Percentiles rank a stretch among this genome's conserved stretches.
Evolutionary conservation across 1,139 yeast genomes (phyloP).

Genomic region (Yamadazyma epiphylla): DNA sequence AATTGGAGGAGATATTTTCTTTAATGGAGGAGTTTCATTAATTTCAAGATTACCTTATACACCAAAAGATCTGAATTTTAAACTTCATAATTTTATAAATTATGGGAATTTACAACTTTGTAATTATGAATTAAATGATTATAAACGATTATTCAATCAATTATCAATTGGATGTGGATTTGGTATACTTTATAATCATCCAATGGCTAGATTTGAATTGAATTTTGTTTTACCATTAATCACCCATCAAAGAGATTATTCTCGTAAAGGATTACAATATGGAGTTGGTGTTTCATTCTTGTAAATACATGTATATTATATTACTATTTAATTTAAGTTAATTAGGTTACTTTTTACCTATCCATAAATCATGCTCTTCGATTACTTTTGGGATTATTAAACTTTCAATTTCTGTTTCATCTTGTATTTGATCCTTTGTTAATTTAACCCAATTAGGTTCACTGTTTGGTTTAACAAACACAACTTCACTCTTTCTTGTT

Average conservation of each 20-base stretch:
- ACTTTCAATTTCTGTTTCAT: slow-evolving; percentile 62
- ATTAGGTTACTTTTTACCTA: slow-evolving; percentile 15
- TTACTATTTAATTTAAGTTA: not conserved
- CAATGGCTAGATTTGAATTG: slow-evolving; percentile 87
- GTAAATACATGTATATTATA: slow-evolving; percentile 23
- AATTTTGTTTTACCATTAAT: slow-evolving; percentile 79
- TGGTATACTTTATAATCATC: slow-evolving; percentile 81
- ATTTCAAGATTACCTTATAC: slow-evolving; percentile 63
- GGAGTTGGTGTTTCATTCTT: slow-evolving; percentile 87
- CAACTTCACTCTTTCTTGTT: slow-evolving; percentile 83
- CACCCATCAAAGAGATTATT: slow-evolving; percentile 59
- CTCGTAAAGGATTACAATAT: slow-evolving; percentile 85
- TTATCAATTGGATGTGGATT: slow-evolving; percentile 61
- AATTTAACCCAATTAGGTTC: slow-evolving; percentile 51
- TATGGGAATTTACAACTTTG: slow-evolving; percentile 55
- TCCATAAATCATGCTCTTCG: slow-evolving; percentile 60
- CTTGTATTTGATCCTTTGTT: slow-evolving; percentile 33
- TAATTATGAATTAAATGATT: slow-evolving; percentile 1
- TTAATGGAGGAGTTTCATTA: slow-evolving; percentile 68
- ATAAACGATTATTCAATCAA: slow-evolving; percentile 20
- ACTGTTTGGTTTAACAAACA: slow-evolving; percentile 63
- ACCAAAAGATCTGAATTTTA: slow-evolving; percentile 56
- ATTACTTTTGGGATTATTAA: slow-evolving; percentile 75
- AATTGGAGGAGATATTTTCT: slow-evolving; percentile 78
- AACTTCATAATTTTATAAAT: slow-evolving; percentile 67